These are phyloP conservation scores for Phialemoniopsis sp. DNA, from an alignment of 2,329 filamentous ascomycete genomes.

Conservation along the genomic window DNA sequence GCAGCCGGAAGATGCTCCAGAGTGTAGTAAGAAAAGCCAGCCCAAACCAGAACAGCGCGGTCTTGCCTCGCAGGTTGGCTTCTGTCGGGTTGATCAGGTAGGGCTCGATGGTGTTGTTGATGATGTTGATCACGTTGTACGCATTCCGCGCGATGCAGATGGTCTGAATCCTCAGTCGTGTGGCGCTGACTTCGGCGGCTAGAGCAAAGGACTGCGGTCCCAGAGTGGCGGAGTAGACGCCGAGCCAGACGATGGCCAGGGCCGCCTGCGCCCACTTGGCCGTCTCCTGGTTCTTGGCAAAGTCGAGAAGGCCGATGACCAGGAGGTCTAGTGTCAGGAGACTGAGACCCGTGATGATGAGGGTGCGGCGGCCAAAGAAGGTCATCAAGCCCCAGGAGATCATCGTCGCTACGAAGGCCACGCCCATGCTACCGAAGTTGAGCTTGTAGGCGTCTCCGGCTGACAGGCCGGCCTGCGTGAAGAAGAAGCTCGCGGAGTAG, in stretches of 20 bases:
- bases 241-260: conserved; percentile 9
- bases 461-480: conserved; percentile 24
- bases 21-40: conserved; percentile 38
- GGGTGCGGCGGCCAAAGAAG: conserved; percentile 8
- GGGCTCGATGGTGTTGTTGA: conserved; percentile 31
- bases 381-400: conserved; percentile 12
- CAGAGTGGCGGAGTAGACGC: conserved; percentile 31
- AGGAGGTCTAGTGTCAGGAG: conserved; percentile 14
- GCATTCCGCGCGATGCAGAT: no score
- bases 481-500: conserved; percentile 31
- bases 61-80: conserved; percentile 33
- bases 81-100: conserved; percentile 28
- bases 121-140: conserved; percentile 33
- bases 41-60: conserved; percentile 35
- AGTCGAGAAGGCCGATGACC: conserved; percentile 12
- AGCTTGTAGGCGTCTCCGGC: conserved; percentile 28
- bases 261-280: conserved; percentile 14
- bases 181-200: conserved; percentile 24
- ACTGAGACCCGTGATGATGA: conserved; percentile 19
- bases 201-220: conserved; percentile 31
- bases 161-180: no score
- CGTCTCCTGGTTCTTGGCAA: conserved; percentile 6
- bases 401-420: conserved; percentile 9
- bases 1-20: conserved; percentile 46
- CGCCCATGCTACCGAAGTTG: conserved; percentile 24